These are phyloP conservation scores for Naganishia vishniacii DNA, from an alignment of 768 basidiomycete genomes.

Conservation along the genomic window DNA sequence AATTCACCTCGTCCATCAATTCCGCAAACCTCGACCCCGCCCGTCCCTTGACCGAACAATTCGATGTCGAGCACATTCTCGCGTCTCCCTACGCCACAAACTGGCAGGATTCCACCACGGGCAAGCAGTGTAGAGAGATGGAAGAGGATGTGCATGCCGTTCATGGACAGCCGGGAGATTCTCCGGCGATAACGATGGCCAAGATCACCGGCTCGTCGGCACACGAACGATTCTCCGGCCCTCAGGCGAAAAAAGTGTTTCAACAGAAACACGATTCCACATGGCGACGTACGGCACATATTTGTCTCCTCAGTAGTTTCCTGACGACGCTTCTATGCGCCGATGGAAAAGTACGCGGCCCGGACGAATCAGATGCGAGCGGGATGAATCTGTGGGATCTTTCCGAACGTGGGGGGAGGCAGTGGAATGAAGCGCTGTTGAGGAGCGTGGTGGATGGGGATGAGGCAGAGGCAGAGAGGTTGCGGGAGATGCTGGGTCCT, in stretches of 20 bases:
- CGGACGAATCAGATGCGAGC: constrained; percentile 52
- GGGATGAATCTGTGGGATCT: constrained; percentile 18
- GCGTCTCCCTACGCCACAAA: constrained; percentile 59
- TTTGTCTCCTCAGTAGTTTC: constrained; percentile 78
- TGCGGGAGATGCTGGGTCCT: constrained; percentile 68
- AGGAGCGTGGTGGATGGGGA: constrained; percentile 62
- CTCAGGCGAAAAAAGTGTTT: constrained; percentile 70
- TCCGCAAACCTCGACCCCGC: constrained; percentile 74
- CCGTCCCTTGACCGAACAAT: constrained; percentile 50
- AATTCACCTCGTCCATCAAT: constrained; percentile 55
- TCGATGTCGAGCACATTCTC: constrained; percentile 47
- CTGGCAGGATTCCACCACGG: constrained; percentile 88
- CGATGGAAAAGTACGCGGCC: constrained; percentile 66
- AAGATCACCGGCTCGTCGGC: constrained; percentile 61
- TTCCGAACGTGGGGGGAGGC: constrained; percentile 53
- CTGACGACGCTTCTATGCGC: constrained; percentile 67
- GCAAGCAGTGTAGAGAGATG: constrained; percentile 63
- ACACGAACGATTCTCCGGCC: constrained; percentile 81
- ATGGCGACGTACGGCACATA: constrained; percentile 59
- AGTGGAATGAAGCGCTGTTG: constrained; percentile 67
- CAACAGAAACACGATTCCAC: constrained; percentile 34
- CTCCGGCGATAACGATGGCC: constrained; percentile 18
- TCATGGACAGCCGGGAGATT: not conserved
- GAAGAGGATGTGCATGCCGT: constrained; percentile 64
- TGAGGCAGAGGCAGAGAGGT: constrained; percentile 42